Evolutionary conservation across 768 basidiomycete species (phyloP).

Genomic region (Candolleomyces eurysporus): DNA sequence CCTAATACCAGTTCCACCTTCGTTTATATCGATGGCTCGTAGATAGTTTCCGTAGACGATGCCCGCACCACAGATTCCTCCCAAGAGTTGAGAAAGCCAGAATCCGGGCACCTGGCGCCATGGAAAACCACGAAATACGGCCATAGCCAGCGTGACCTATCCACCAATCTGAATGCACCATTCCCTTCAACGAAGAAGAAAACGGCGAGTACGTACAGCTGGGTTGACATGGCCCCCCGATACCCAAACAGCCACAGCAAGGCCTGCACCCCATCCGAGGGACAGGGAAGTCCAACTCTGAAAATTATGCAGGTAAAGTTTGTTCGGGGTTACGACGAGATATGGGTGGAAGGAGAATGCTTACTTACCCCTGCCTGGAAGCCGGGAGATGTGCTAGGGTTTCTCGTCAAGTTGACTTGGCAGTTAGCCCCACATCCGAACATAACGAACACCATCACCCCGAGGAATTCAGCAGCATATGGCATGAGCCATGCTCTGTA

Average conservation of each 20-base stretch:
- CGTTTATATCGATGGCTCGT: conserved; percentile 64
- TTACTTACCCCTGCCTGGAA: conserved; percentile 42
- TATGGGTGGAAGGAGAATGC: background rate
- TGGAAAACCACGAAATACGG: conserved; percentile 62
- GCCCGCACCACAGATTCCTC: conserved; percentile 59
- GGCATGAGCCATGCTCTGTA: background rate
- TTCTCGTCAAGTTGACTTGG: conserved; percentile 46
- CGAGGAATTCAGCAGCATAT: conserved; percentile 50
- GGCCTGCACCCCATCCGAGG: conserved; percentile 43
- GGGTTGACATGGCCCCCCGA: conserved; percentile 71
- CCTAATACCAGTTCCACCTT: conserved; percentile 53
- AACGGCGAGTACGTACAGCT: conserved; percentile 36
- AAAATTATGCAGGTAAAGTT: background rate
- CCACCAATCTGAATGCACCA: background rate
- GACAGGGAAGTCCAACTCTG: conserved; percentile 31
- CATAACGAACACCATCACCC: conserved; percentile 52
- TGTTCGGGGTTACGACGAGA: background rate
- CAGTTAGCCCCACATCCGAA: conserved; percentile 53
- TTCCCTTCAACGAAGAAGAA: background rate
- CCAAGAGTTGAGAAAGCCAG: conserved; percentile 62
- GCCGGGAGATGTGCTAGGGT: conserved; percentile 32
- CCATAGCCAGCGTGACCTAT: conserved; percentile 64
- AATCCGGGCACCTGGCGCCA: conserved; percentile 72
- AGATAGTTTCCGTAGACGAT: conserved; percentile 67
- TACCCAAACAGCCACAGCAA: conserved; percentile 59